Evolutionary conservation across 2,329 filamentous ascomycete species (phyloP), one percentile per base, ranked within the genome.

Genomic region (Curvularia sp.): DNA sequence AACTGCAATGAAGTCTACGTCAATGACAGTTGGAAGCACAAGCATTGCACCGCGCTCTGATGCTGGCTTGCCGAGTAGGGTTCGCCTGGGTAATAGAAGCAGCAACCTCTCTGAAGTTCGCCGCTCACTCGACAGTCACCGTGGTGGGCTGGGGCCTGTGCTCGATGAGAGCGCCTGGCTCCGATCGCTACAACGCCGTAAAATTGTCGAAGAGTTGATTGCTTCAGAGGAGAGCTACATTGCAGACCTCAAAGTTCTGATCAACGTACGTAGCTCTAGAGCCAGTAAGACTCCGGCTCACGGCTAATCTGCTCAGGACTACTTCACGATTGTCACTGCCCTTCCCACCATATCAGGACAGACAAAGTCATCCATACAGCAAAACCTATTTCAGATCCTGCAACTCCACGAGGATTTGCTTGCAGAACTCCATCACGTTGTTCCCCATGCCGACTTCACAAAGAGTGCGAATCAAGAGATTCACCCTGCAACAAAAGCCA

Each of bases 221-320:
- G 85, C 80, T 55, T 96, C 93, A 0, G 95, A 98, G 76, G 90
- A 95, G 73, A 87, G 89, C 69, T 98, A 98, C 74, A 88, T 98
- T 67, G 87, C 89, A 15, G 94, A 97, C 69, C 78, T 98, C 57
- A 92, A 92, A 68, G 92, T 95, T 64, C 81, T 98, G 58, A 89
- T 90, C 74, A 93, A 96, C 78, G 93, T 94, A 80, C 73, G 87
- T 55, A 3, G 8, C 21, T n/a, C 30, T 5, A n/a, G 21, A 5
- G 9, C 5, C 10, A 2, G 3, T 3, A 34, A 8, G 13, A 52
- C 19, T 36, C 10, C 8, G 34, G 21, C 42, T 47, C 55, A 41
- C 55, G 12, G 30, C 23, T 25, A 23, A 47, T 15, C 6, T 53
- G 74, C 13, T 8, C 62, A 74, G 79, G 78, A 78, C 52, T 79